Evolutionary conservation across 108 stramenopile genomes (phyloP), one percentile per base, ranked within the genome.

Genomic region (Bacterosira constricta): DNA sequence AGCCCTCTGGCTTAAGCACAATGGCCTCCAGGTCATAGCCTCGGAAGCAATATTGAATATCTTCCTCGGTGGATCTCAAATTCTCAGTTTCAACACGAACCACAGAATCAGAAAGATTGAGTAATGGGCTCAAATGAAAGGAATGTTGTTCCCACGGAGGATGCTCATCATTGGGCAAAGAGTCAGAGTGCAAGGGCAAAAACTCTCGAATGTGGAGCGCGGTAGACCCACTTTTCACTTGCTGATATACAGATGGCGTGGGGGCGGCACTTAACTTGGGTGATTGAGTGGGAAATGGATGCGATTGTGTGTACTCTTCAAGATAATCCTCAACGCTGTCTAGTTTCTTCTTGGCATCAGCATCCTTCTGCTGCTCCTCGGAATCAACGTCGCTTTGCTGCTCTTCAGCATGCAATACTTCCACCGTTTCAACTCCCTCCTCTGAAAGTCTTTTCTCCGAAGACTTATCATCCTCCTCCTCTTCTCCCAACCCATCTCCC

Each of bases 51-150:
- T 70, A 75, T 35, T 59, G 46, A 25, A 81, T 63, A 32, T 81
- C 74, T 35, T 62, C 73, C 11, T 59, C 45, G 18, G 34, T 71
- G 4, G 36, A 25, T 17, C 26, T 54, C 32, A 70, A 56, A 20
- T 42, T 34, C 2, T 26, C n/a, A 15, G 68, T 81, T 47, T 81
- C 80, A 13, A 81, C 54, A n/a, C 80, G 68, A 38, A 81, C 46
- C 18, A 75, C 73, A 10, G 80, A 75, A 59, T 81, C 80, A 10
- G 78, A 79, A 9, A 79, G 35, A 15, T 79, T 57, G 15, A 79
- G 65, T 11, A 60, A 29, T n/a, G 63, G 70, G 9, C 70, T 54
- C 15, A 79, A 45, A n/a, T 63, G 65, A 52, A 79, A 79, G 8
- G 71, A 65, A 27, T 49, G 30, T 2, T 79, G 59, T 11, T 60